Base-by-base conservation (phyloP, 805 yeast genomes). In the Naumovozyma castellii region DNA sequence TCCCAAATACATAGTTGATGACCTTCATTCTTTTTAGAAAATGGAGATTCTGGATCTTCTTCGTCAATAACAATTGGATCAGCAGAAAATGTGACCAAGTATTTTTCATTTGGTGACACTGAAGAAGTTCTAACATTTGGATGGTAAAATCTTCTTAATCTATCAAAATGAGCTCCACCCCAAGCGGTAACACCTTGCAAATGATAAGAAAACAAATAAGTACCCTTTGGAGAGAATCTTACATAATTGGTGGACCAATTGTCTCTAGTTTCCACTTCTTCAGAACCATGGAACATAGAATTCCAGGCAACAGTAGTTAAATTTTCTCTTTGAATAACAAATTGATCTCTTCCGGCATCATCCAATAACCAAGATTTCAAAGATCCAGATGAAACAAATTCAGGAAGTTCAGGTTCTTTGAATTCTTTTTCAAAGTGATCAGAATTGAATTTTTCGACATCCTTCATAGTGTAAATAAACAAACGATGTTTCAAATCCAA, bases 1-100 rank as follows among this genome's bases (percentile, higher is more conserved):
- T 88, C 90, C 98, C 98, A 92, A 44, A 92, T 76, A 39, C 90
- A 90, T 50, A 92, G 72, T 64, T 86, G 82, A 67, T 92, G 95
- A 47, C 97, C 98, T 54, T 80, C 90, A 58, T 83, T 84, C 57
- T 80, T 85, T 38, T 83, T 80, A 39, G 82, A 80, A 62, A 88
- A 92, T 49, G 95, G 95, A 68, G 78, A 83, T 42, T 68, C 67
- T 35, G 76, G 75, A 43, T 76, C 80, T 42, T 74, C 74, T 28
- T 69, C 75, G 27, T 85, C 76, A 28, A 78, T 65, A 25, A 70
- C 59, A 53, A 92, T 82, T 43, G 96, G 92, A 36, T 80, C 76
- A 34, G 90, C 84, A 3, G 97, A 86, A 56, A 87, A 77, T 8
- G 97, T 85, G 42, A 92, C 90, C 65, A 94, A 68, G 57, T 71